Percentiles rank a stretch among this genome's conserved stretches.
These are phyloP conservation scores for Crithidia fasciculata DNA, from an alignment of 208 protist species.

Conservation along the genomic window DNA sequence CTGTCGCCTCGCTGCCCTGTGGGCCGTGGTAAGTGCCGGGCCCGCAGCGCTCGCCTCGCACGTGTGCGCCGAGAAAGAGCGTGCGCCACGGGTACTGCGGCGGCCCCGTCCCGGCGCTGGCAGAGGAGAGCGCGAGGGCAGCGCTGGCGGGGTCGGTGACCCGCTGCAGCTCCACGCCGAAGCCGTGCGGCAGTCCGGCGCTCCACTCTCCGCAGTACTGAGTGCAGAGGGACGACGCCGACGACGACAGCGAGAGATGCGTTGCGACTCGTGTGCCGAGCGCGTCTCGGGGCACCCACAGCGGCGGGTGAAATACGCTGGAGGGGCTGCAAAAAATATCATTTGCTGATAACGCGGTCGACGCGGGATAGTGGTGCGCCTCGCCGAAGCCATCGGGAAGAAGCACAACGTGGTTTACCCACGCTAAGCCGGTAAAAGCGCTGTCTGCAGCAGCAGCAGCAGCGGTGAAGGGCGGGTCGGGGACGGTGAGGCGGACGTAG, in stretches of 20 bases:
- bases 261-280: too few species aligned
- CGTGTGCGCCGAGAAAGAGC: slow-evolving; percentile 56
- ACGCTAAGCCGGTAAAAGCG: slow-evolving; percentile 28
- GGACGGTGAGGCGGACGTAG: slow-evolving; percentile 20
- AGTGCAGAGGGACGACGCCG: slow-evolving; percentile 2
- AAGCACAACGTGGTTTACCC: slow-evolving; percentile 26
- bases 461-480: neutral
- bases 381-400: slow-evolving; percentile 49
- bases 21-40: slow-evolving; percentile 34
- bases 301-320: slow-evolving; percentile 17
- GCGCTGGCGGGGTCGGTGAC: slow-evolving; percentile 20
- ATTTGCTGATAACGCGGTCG: neutral
- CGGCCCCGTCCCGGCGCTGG: slow-evolving; percentile 21
- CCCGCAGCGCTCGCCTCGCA: slow-evolving; percentile 40
- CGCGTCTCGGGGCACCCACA: slow-evolving; percentile 17
- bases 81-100: slow-evolving; percentile 44
- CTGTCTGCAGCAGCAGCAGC: neutral
- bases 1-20: slow-evolving; percentile 51
- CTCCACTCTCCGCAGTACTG: slow-evolving; percentile 70
- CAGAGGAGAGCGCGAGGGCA: slow-evolving; percentile 6
- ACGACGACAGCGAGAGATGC: neutral
- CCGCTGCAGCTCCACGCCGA: slow-evolving; percentile 54
- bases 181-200: slow-evolving; percentile 58
- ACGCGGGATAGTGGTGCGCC: slow-evolving; percentile 1
- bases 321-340: neutral